phyloP scores from a whole-genome alignment of 2,329 filamentous ascomycete genomes.

The Penicillium capsulatum region DNA sequence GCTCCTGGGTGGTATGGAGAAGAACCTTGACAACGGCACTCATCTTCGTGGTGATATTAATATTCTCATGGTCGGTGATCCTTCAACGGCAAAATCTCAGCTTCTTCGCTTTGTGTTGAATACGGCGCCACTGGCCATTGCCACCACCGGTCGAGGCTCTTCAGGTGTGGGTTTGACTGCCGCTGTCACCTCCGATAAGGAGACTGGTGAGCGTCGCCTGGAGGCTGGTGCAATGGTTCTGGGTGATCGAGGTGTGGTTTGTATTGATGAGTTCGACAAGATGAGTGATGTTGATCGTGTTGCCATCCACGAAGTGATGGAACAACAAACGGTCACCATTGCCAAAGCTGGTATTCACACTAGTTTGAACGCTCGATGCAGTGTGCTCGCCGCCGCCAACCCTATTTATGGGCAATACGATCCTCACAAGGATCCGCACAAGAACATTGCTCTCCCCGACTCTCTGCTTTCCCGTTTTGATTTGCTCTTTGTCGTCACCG shows the following conservation, averaged over 20 bases:
- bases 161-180: constrained; percentile 97
- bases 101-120: constrained; percentile 94
- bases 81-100: constrained; percentile 98
- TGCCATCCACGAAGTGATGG: constrained; percentile 99
- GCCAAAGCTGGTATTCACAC: constrained; percentile 98
- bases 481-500: constrained; percentile 93
- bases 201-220: constrained; percentile 88
- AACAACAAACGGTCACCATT: constrained; percentile 98
- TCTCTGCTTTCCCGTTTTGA: constrained; percentile 97
- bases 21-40: constrained; percentile 96
- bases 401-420: constrained; percentile 98
- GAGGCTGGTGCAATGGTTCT: constrained; percentile 99
- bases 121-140: constrained; percentile 91
- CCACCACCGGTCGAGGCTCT: constrained; percentile 92
- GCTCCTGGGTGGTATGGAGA: constrained; percentile 93
- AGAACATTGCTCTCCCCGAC: constrained; percentile 95
- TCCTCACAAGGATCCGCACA: constrained; percentile 96
- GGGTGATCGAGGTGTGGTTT: constrained; percentile 92
- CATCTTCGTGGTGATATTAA: constrained; percentile 98
- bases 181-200: constrained; percentile 93
- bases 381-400: constrained; percentile 92
- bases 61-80: constrained; percentile 98
- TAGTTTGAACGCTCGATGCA: constrained; percentile 91
- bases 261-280: constrained; percentile 99
- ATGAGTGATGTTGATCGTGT: constrained; percentile 99